Base-by-base conservation (phyloP, 148 eudicot genomes). In the Chenopodium album region DNA sequence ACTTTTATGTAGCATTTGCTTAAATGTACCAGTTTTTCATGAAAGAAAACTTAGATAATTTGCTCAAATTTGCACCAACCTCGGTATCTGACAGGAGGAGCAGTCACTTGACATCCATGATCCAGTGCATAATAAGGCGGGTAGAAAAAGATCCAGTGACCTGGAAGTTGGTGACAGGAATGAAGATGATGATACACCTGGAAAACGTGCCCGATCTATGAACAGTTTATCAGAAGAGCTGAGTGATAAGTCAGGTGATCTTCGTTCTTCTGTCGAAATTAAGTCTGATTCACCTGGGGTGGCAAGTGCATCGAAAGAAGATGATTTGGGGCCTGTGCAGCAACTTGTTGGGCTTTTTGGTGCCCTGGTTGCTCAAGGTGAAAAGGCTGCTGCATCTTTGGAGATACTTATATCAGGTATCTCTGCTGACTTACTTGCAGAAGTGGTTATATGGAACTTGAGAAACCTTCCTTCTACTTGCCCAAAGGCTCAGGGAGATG, bases 281-380 rank as follows among this genome's bases (percentile, higher is more conserved):
- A 79, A 79, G 85, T 73, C 56, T 75, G 83, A 86, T 84, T 77
- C 92, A 44, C 71, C 80, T 60, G 89, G 50, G 73, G 82, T 76
- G 73, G 76, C 82, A 81, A 81, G 84, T 79, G 69, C 83, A 14
- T 69, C 71, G 78, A 82, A 82, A 67, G 90, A 88, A 75, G 89
- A 59, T 82, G 97, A 89, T 81, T 84, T 84, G 83, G 98, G 90
- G 56, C 94, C 92, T 63, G 98, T 91, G 48, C 97, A 92, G 81
- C 98, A 92, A 86, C 98, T 96, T 86, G 87, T 96, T 68, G 90
- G 91, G 70, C 86, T 96, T 88, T 92, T 96, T 85, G 93, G 92
- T 84, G 86, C 91, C 71, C 86, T 96, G 86, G 97, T 91, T 83
- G 94, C 95, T 81, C 95, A 96, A 88, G 99, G 99, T 85, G 98